These are phyloP conservation scores for Pleurozium schreberi DNA, from an alignment of 225 moss, liverwort and hornwort genomes.

Conservation along the genomic window DNA sequence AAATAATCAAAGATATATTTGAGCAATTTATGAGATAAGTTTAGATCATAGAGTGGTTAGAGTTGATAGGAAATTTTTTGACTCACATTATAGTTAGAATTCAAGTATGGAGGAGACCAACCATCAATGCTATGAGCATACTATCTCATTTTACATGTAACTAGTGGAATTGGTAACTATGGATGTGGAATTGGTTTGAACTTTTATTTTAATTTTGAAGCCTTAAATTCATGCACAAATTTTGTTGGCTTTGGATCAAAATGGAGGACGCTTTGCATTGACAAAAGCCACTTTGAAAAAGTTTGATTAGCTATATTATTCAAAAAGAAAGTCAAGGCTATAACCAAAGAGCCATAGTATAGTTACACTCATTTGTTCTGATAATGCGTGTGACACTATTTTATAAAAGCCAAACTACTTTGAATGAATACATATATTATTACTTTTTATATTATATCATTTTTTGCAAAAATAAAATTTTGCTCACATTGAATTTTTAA, in stretches of 20 bases:
- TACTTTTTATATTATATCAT: neutral
- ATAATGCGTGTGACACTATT: neutral
- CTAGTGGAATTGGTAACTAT: neutral
- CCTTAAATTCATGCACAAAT: neutral
- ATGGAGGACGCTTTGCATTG: neutral
- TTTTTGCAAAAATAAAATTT: neutral
- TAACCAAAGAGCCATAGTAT: neutral
- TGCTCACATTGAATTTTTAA: neutral
- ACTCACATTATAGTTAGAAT: neutral
- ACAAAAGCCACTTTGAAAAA: neutral
- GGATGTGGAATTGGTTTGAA: neutral
- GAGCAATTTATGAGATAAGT: neutral
- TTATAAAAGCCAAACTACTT: neutral
- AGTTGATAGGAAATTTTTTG: neutral
- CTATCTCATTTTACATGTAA: neutral
- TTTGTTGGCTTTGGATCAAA: neutral
- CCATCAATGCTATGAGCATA: neutral
- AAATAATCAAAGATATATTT: neutral
- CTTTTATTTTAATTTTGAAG: neutral
- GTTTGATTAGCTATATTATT: neutral
- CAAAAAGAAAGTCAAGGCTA: rapidly evolving
- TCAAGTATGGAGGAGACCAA: neutral
- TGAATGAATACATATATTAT: neutral
- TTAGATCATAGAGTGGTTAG: neutral
- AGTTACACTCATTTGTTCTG: neutral